Base-by-base conservation (phyloP, 805 yeast genomes). In the Kluyveromyces wickerhamii region DNA sequence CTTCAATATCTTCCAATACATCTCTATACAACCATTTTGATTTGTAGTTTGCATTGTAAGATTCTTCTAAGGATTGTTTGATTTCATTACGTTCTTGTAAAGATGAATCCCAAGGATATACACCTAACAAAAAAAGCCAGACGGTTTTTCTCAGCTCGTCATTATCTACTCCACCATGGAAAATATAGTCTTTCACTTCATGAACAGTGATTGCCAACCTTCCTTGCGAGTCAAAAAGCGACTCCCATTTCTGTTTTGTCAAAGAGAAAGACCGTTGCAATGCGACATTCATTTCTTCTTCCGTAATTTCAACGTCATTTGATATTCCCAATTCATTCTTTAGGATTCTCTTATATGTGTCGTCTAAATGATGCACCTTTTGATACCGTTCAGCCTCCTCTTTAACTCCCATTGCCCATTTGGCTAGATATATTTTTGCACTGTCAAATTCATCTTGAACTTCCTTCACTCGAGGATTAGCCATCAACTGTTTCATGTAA, bases 351-450 rank as follows among this genome's bases (percentile, higher is more conserved):
- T 68, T 59, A 44, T 78, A 77, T 12, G 74, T 65, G n/a, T 74
- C 75, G 46, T 76, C 78, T 37, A 78, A 65, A 63, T 40, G 74
- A 59, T 40, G 72, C 67, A 32, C 34, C 14, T 54, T 40, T 57
- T 62, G 48, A 38, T 66, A 57, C 37, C 74, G 71, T 45, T 77
- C 87, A 2, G 95, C 92, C 55, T 89, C 94, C 48, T 87, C 88
- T 47, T 89, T 92, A 7, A 92, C 92, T 19, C 85, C 85, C 47
- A 85, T 71, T 0, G 97, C 96, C 97, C 97, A 92, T 62, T 87
- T 88, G 4, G 97, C 97, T 39, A 89, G 65, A 55, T 86, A 89
- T 4, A 87, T 81, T 35, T 88, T 72, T 0, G 97, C 97, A 34
- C 89, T 77, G 51, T 88, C 97, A 53, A 88, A 92, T 42, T 89